These are phyloP conservation scores for Alternaria incomplexa DNA, from an alignment of 2,329 filamentous ascomycete genomes.

Conservation along the genomic window DNA sequence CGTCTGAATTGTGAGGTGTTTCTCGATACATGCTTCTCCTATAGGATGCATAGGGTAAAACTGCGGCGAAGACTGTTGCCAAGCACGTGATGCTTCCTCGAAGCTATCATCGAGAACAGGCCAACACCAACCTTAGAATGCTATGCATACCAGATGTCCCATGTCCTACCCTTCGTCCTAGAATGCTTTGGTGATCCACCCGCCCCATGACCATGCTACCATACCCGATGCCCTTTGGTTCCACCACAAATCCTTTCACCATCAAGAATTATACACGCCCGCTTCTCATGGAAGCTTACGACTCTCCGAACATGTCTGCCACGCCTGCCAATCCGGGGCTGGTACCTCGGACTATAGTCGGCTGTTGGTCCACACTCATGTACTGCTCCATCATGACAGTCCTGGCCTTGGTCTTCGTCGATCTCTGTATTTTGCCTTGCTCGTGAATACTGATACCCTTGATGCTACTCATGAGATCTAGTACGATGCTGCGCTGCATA, in stretches of 20 bases:
- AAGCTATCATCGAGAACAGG: not conserved
- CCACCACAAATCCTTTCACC: not conserved
- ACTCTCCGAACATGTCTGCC: conserved; percentile 52
- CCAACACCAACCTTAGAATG: not conserved
- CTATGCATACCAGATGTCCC: not conserved
- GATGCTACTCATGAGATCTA: conserved; percentile 84
- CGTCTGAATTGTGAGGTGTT: not conserved
- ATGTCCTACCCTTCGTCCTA: not conserved
- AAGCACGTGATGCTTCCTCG: not conserved
- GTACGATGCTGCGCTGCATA: conserved; percentile 78
- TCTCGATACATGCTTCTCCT: not conserved
- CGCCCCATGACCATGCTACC: not conserved
- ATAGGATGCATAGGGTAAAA: not conserved
- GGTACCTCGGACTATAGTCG: conserved; percentile 47
- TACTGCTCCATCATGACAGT: conserved; percentile 48
- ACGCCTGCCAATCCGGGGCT: conserved; percentile 52
- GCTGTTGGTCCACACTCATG: conserved; percentile 49
- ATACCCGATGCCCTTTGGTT: not conserved
- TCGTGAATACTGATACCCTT: conserved; percentile 93
- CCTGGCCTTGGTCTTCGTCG: conserved; percentile 37
- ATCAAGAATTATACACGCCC: not conserved
- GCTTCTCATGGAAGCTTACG: not conserved
- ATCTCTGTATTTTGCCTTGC: conserved; percentile 76
- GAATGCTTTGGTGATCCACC: not conserved
- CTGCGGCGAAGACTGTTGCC: not conserved